Evolutionary conservation across 129 eudicot genomes (phyloP).

Genomic region (Lactuca saligna): DNA sequence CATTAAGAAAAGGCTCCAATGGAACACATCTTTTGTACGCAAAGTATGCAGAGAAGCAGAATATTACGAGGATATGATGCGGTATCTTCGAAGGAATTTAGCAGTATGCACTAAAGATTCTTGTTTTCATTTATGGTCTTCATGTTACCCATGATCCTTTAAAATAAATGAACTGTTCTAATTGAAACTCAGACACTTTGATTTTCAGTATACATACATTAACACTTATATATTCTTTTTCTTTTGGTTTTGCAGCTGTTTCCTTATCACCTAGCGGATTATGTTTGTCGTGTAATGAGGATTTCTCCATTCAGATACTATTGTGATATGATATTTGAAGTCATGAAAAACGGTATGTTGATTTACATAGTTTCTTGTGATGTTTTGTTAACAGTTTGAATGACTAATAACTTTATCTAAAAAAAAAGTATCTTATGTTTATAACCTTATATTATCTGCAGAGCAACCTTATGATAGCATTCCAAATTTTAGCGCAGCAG

Average conservation of each 20-base stretch:
- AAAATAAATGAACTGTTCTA: constrained; percentile 4
- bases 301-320: constrained; percentile 96
- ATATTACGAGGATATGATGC: constrained; percentile 97
- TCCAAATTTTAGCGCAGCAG: constrained; percentile 98
- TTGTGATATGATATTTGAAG: constrained; percentile 96
- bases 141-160: constrained; percentile 6
- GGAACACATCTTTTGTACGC: constrained; percentile 91
- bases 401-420: too few species aligned
- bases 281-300: constrained; percentile 97
- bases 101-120: constrained; percentile 53
- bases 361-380: too few species aligned
- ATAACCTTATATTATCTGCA: constrained; percentile 62
- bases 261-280: constrained; percentile 98
- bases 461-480: constrained; percentile 99
- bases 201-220: background rate
- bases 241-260: constrained; percentile 72
- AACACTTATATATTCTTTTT: constrained; percentile 8
- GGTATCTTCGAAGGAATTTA: constrained; percentile 81
- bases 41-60: constrained; percentile 87
- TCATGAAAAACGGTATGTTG: constrained; percentile 99
- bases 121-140: background rate
- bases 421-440: constrained; percentile 10
- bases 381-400: too few species aligned
- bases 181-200: constrained; percentile 2
- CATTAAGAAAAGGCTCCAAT: constrained; percentile 86